Evolutionary conservation across 371 early-diverging fungal genomes (phyloP).

Genomic region (Blastocladiella emersonii): DNA sequence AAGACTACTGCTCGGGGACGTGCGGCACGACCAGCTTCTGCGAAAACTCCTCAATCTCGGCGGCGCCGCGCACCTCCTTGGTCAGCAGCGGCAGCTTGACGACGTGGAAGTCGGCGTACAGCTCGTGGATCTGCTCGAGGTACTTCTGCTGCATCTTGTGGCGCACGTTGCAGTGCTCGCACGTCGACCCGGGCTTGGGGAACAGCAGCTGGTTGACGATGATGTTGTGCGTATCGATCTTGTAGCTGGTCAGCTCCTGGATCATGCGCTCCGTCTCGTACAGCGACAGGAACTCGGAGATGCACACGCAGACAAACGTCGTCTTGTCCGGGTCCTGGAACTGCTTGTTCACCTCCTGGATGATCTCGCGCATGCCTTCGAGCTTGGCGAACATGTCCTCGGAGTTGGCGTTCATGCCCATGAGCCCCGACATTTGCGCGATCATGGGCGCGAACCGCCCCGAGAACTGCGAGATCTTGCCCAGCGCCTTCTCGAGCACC

Average conservation of each 20-base stretch:
- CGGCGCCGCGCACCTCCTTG: constrained; percentile 89
- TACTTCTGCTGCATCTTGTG: constrained; percentile 97
- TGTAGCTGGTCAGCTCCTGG: constrained; percentile 88
- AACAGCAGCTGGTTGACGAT: constrained; percentile 95
- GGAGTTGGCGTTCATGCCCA: constrained; percentile 76
- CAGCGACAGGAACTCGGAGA: constrained; percentile 93
- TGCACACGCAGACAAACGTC: constrained; percentile 97
- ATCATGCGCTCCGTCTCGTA: constrained; percentile 99
- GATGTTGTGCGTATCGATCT: constrained; percentile 97
- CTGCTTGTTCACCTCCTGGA: constrained; percentile 92
- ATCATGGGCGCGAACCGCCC: constrained; percentile 91
- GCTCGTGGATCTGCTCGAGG: constrained; percentile 89
- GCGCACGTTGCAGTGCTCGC: constrained; percentile 89
- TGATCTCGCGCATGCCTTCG: constrained; percentile 82
- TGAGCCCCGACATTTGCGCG: constrained; percentile 91
- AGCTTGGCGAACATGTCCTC: constrained; percentile 91
- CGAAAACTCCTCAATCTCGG: constrained; percentile 78
- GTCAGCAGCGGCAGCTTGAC: constrained; percentile 85
- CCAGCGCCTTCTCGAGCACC: constrained; percentile 89
- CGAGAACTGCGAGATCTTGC: constrained; percentile 80
- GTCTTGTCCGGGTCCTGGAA: constrained; percentile 93
- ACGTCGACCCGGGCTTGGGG: constrained; percentile 78
- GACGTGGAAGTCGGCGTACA: constrained; percentile 96
- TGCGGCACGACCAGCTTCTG: constrained; percentile 79
- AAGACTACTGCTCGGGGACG: constrained; percentile 17